phyloP scores from a whole-genome alignment of 441 rosid species.

The Populus trichocarpa region DNA sequence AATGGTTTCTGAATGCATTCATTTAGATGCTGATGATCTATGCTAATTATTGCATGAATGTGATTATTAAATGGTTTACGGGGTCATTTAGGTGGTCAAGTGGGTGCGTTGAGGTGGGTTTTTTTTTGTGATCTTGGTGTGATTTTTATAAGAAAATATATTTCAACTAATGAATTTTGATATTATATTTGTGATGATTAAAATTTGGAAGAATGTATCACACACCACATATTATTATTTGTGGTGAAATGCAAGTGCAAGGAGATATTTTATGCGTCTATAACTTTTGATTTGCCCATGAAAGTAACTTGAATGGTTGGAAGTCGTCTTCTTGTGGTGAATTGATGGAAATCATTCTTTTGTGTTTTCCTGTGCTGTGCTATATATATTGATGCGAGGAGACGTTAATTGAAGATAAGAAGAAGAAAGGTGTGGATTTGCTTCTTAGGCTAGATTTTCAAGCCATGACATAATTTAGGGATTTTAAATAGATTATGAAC shows the following conservation, averaged over 20 bases:
- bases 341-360: too few species aligned
- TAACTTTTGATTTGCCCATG: too few species aligned
- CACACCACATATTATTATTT: neutral
- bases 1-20: neutral
- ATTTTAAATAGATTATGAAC: too few species aligned
- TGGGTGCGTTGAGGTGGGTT: neutral
- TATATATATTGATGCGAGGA: too few species aligned
- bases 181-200: neutral
- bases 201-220: neutral
- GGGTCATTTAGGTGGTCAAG: neutral
- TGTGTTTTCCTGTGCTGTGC: too few species aligned
- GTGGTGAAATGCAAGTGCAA: neutral
- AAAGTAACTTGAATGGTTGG: too few species aligned
- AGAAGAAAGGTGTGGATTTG: too few species aligned
- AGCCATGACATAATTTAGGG: too few species aligned
- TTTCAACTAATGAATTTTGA: neutral
- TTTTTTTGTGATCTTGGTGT: neutral
- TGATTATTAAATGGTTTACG: neutral
- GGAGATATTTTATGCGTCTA: neutral
- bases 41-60: neutral
- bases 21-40: neutral
- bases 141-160: neutral
- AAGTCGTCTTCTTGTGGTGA: too few species aligned
- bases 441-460: too few species aligned
- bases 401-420: too few species aligned